phyloP scores from a whole-genome alignment of 345 rosid species.

The Arabidopsis thaliana region TAIR10.1 NC_003071.7:14021501-14022000 shows the following conservation, averaged over 20 bases:
- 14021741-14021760: neutral
- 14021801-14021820: neutral
- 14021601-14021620: neutral
- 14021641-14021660: neutral
- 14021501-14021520: neutral
- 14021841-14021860: neutral
- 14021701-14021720: neutral
- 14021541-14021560: neutral
- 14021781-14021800: neutral
- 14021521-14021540: neutral
- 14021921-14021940: constrained; percentile 2
- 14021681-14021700: neutral
- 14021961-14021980: constrained; percentile 5
- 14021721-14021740: neutral
- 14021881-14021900: neutral
- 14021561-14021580: neutral
- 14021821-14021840: neutral
- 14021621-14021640: neutral
- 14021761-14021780: constrained; percentile 6
- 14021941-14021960: constrained; percentile 3
- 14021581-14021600: neutral
- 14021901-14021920: neutral
- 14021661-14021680: too few relatives aligned
- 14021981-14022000: constrained; percentile 31
- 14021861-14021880: neutral